Evolutionary conservation across 176 grass and related monocot species (phyloP), one percentile per base, ranked within the genome.

Genomic region (Eleusine coracana): DNA sequence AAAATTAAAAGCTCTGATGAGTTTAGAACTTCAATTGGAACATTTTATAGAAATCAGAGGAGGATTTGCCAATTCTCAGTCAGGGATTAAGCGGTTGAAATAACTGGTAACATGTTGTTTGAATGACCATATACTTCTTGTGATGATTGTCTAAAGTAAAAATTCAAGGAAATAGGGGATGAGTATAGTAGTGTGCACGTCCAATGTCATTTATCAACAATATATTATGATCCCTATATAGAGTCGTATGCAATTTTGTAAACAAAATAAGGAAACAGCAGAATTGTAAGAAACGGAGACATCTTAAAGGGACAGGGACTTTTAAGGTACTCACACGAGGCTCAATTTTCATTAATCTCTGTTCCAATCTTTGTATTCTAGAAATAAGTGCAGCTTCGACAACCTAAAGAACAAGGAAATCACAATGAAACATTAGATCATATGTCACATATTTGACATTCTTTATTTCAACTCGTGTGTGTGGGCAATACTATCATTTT

Each of bases 341-440:
- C 84, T 98, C 93, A 61, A 96, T 82, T 68, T 92, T 81, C 89
- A 98, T 96, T 87, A 98, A 77, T 78, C 85, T 95, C 36, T 85
- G 89, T 54, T 98, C 96, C 76, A 98, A 48, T 76, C 87, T 88
- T 82, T 93, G 85, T 88, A 98, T 98, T 90, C 96, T 93, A 18
- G 93, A 98, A 74, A 98, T 62, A 18, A 98, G 80, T 83, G 96
- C 93, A 62, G 96, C 96, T 93, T 98, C 96, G 5, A 98, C 93
- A 90, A 98, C 96, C 96, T 98, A 71, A 71, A 75, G 23, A 78
- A 78, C 62, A 66, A 48, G 13, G 29, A 51, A 73, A 74, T 68
- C 55, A 85, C 7, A 70, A 80, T 50, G 56, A 71, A 66, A 74
- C 1, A 84, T 79, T 5, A 55, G 78, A 83, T 67, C 49, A 66